Conservation (phyloP, 2,329 filamentous ascomycete species). For the Didymella exigua region DNA sequence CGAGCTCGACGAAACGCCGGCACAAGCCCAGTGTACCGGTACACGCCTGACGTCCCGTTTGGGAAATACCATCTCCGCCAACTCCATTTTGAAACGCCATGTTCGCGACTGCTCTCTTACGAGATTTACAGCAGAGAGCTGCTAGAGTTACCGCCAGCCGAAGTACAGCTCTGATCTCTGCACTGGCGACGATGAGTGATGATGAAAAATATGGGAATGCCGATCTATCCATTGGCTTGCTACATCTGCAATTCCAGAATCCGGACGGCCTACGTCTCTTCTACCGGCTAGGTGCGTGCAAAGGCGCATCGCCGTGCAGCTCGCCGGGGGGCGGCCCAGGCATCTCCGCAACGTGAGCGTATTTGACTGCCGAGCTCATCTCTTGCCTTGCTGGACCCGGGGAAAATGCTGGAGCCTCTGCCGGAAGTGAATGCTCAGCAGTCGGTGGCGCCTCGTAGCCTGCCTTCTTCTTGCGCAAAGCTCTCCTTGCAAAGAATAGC, state of each 20-base stretch:
- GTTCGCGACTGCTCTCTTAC: neutral
- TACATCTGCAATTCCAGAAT: neutral
- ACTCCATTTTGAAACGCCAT: neutral
- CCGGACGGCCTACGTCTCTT: neutral
- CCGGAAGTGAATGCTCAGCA: neutral
- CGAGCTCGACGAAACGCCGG: neutral
- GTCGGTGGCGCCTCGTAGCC: neutral
- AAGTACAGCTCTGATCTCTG: neutral
- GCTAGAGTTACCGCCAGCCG: neutral
- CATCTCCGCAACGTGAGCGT: slow-evolving; percentile 6
- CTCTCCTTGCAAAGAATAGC: neutral
- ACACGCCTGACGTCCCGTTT: neutral
- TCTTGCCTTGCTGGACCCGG: neutral
- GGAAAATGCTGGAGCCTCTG: neutral
- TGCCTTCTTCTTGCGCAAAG: slow-evolving; percentile 2
- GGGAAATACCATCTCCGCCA: neutral
- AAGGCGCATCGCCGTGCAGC: slow-evolving; percentile 5
- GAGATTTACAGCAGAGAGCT: neutral
- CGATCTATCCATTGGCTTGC: neutral
- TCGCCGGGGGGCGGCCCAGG: slow-evolving; percentile 3
- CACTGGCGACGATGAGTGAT: neutral
- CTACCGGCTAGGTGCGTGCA: neutral
- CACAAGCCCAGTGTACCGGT: neutral
- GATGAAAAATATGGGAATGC: neutral
- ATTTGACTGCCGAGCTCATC: neutral